Evolutionary conservation across 202 grass and related monocot species (phyloP).

Genomic region (Brachypodium distachyon): DNA sequence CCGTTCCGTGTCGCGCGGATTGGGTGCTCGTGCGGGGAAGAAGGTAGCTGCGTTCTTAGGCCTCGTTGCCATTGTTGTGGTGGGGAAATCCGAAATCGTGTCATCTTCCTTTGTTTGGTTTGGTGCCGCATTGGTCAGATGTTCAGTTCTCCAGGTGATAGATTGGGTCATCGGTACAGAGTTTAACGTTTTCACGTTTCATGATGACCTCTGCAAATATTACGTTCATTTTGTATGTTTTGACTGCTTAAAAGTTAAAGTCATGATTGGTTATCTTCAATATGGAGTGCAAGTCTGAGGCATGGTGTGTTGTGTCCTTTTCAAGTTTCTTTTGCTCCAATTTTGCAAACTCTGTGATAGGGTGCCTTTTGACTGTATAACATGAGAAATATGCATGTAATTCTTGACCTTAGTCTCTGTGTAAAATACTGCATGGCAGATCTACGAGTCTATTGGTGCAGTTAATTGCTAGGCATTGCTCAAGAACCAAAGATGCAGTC

Average conservation of each 20-base stretch:
- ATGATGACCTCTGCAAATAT: not conserved
- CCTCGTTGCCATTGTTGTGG: no score
- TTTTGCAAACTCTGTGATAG: no score
- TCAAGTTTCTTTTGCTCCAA: not conserved
- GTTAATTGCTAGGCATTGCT: not conserved
- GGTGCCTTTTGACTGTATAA: no score
- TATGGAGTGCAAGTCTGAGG: not conserved
- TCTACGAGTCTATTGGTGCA: not conserved
- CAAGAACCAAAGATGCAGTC: not conserved
- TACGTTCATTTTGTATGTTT: not conserved
- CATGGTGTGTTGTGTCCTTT: not conserved
- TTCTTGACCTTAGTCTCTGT: not conserved
- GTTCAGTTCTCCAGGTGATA: not conserved
- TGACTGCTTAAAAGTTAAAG: not conserved
- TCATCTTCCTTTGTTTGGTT: not conserved
- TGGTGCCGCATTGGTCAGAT: not conserved
- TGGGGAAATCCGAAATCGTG: not conserved
- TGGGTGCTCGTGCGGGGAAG: not conserved
- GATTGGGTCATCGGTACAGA: not conserved
- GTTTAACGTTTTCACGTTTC: not conserved
- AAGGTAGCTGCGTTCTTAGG: not conserved
- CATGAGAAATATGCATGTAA: no score
- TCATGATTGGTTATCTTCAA: not conserved
- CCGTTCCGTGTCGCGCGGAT: not conserved
- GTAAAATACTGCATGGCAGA: not conserved